Conservation (phyloP, 2,329 filamentous ascomycete species). For the Pyrenochaeta sp. region DNA sequence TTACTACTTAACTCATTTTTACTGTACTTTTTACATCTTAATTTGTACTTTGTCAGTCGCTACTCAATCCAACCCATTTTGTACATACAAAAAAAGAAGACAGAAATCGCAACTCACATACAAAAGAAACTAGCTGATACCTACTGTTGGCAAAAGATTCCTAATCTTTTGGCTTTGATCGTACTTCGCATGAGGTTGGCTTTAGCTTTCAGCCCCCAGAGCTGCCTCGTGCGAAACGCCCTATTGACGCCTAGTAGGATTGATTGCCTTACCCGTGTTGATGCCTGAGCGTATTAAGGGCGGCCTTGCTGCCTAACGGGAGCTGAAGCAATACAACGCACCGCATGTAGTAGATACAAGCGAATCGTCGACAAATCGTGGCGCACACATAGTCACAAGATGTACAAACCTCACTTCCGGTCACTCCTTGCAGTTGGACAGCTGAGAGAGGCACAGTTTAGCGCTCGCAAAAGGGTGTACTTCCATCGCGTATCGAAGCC, state of each 20-base stretch:
- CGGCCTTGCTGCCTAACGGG: slow-evolving; percentile 2
- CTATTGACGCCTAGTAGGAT: slow-evolving; percentile 12
- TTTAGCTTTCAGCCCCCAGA: slow-evolving; percentile 13
- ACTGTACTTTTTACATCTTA: slow-evolving; percentile 8
- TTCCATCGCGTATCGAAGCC: neutral
- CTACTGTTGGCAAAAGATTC: neutral
- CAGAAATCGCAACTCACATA: no score
- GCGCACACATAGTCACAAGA: neutral
- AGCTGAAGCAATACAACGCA: neutral
- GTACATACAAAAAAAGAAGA: slow-evolving; percentile 3
- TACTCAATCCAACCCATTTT: slow-evolving; percentile 10
- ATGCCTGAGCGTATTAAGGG: neutral
- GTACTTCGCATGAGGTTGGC: slow-evolving; percentile 4
- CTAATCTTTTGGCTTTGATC: neutral
- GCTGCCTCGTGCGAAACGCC: neutral
- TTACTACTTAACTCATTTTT: slow-evolving; percentile 1
- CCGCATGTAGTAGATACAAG: slow-evolving; percentile 1
- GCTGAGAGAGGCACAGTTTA: slow-evolving; percentile 1
- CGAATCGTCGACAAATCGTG: neutral
- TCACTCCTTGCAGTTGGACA: neutral
- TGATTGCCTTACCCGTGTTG: neutral
- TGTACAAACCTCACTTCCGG: neutral
- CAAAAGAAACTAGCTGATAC: neutral
- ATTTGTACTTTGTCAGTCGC: slow-evolving; percentile 5
- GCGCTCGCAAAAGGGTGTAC: neutral